A percentile compares a stretch with the other conserved stretches of the same genome.
phyloP scores from a whole-genome alignment of 768 basidiomycete species.

The Mycena haematopus region DNA sequence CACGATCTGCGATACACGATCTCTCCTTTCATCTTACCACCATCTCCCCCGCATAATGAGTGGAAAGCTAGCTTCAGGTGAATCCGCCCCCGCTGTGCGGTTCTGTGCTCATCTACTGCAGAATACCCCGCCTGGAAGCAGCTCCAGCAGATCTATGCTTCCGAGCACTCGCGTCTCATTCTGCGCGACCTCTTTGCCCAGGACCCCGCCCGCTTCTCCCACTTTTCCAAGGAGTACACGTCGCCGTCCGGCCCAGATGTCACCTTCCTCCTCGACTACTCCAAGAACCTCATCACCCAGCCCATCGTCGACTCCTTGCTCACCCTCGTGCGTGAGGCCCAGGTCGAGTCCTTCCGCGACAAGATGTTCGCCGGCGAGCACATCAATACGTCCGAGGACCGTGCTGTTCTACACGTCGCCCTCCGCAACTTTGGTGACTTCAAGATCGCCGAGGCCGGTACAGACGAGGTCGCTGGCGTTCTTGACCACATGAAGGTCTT shows the following conservation, averaged over 20 bases:
- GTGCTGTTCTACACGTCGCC: conserved; percentile 95
- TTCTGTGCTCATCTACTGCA: conserved; percentile 38
- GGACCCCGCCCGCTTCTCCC: conserved; percentile 86
- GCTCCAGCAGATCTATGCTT: conserved; percentile 83
- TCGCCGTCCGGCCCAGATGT: conserved; percentile 69
- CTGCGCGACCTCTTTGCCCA: conserved; percentile 92
- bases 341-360: conserved; percentile 84
- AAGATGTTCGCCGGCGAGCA: conserved; percentile 96
- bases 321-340: conserved; percentile 82
- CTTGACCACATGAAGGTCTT: conserved; percentile 93
- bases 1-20: not conserved
- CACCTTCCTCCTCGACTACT: conserved; percentile 93
- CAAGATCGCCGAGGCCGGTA: conserved; percentile 81
- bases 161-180: conserved; percentile 73
- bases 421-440: conserved; percentile 82
- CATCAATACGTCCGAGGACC: conserved; percentile 98
- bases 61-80: conserved; percentile 65
- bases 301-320: conserved; percentile 82
- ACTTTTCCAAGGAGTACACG: conserved; percentile 81
- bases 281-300: conserved; percentile 93
- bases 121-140: conserved; percentile 92
- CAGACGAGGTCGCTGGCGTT: conserved; percentile 81
- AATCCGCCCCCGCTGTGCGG: not conserved
- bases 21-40: conserved; percentile 24
- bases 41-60: conserved; percentile 50